Percentiles rank a stretch among this genome's conserved stretches.
These are phyloP conservation scores for Aquanectria penicillioides DNA, from an alignment of 2,329 filamentous ascomycete genomes.

Conservation along the genomic window DNA sequence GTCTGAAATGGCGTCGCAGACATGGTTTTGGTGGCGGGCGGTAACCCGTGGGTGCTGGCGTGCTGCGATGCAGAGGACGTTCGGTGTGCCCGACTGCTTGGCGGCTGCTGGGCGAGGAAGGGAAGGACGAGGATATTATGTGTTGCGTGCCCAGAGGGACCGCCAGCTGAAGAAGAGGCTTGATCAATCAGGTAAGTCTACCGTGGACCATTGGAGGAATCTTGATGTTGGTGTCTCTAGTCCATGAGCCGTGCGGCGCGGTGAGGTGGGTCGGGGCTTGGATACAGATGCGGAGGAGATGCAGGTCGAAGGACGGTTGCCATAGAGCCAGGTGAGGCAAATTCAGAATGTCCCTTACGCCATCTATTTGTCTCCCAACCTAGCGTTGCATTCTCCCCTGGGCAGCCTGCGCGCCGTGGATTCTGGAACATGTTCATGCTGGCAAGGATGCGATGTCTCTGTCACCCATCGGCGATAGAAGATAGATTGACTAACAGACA, in stretches of 20 bases:
- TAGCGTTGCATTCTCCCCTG: constrained; percentile 24
- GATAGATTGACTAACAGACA: background rate
- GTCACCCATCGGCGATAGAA: constrained; percentile 5
- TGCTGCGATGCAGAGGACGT: too few relatives aligned
- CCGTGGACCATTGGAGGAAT: constrained; percentile 22
- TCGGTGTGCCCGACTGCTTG: too few relatives aligned
- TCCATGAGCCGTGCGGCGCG: background rate
- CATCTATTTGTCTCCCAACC: constrained; percentile 6
- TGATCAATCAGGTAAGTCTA: constrained; percentile 6
- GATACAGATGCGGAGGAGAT: constrained; percentile 1
- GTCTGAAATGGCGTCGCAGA: constrained; percentile 52
- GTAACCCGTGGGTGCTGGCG: too few relatives aligned
- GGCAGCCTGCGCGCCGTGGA: background rate
- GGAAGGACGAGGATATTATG: constrained; percentile 8
- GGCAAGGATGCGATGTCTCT: background rate
- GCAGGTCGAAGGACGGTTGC: background rate
- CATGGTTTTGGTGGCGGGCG: constrained; percentile 30
- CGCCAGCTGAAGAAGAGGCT: background rate
- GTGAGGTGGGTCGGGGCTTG: constrained; percentile 6
- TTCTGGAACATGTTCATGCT: constrained; percentile 17
- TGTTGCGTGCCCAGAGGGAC: background rate
- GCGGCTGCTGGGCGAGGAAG: background rate
- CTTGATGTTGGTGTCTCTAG: constrained; percentile 10
- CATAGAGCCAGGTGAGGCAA: background rate
- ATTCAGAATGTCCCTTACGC: background rate